A percentile compares a stretch with the other conserved stretches of the same genome.
phyloP scores from a whole-genome alignment of 768 basidiomycete species.

The Lanmaoa pseudosensibilis region DNA sequence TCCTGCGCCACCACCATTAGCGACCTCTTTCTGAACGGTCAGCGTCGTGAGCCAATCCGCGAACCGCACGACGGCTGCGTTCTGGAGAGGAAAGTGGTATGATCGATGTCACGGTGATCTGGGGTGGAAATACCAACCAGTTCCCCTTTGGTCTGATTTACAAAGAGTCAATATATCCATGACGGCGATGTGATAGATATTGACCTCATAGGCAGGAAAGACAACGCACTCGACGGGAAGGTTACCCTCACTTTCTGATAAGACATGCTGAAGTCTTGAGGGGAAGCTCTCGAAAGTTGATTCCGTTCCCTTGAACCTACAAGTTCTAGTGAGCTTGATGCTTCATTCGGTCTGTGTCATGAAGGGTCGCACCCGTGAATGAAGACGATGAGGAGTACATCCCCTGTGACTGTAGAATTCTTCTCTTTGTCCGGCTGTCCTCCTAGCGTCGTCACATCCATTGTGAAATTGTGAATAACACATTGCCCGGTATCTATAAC shows the following conservation, averaged over 20 bases:
- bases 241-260: slow-evolving; percentile 61
- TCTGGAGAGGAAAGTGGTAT: slow-evolving; percentile 41
- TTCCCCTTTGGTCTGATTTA: slow-evolving; percentile 81
- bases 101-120: background rate
- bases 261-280: slow-evolving; percentile 70
- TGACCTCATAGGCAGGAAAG: slow-evolving; percentile 88
- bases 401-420: slow-evolving; percentile 24
- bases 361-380: slow-evolving; percentile 67
- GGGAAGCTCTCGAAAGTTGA: slow-evolving; percentile 80
- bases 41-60: slow-evolving; percentile 92
- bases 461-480: slow-evolving; percentile 12
- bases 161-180: slow-evolving; percentile 13
- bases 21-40: slow-evolving; percentile 82
- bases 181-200: slow-evolving; percentile 7
- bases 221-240: slow-evolving; percentile 69
- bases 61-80: slow-evolving; percentile 79
- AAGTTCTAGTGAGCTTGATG: slow-evolving; percentile 1
- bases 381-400: slow-evolving; percentile 68
- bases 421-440: slow-evolving; percentile 8
- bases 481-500: slow-evolving; percentile 12
- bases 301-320: slow-evolving; percentile 60
- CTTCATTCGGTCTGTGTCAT: background rate
- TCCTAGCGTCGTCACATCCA: slow-evolving; percentile 10
- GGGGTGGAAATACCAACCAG: slow-evolving; percentile 53
- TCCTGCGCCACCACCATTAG: slow-evolving; percentile 72